Base-by-base conservation (phyloP, 2,329 filamentous ascomycete genomes). In the Aspergillus brasiliensis region DNA sequence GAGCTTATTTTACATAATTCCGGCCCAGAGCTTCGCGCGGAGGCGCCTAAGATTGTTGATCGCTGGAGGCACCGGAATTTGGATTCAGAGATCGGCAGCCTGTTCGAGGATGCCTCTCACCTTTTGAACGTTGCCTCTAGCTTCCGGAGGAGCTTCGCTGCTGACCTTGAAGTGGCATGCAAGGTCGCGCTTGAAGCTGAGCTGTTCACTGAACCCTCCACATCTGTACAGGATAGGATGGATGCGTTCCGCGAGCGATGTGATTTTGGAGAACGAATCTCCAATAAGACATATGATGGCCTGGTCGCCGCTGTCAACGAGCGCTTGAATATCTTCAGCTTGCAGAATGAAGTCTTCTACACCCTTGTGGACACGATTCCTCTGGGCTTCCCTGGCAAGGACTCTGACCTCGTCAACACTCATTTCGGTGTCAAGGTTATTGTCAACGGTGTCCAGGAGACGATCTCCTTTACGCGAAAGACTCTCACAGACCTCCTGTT, bases 401-500 rank as follows among this genome's bases (percentile, higher is more conserved):
- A 78, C 56, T 81, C 68, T 51, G 76, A 69, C 65, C 80, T 72
- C 71, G 73, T 72, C 69, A 82, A 69, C 77, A 92, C 91, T 0
- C 84, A 88, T 46, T 92, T 94, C 71, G 94, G 94, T 17, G 85
- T 87, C 42, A 91, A 87, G 66, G 78, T 92, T 2, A 81, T 92
- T 13, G 85, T 96, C 10, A 88, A 88, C 62, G 89, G 91, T 6
- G 87, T 91, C 0, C 90, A 94, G 70, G 92, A 98, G 71, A 89
- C 86, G 11, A 84, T 95, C 6, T 83, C 89, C 53, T 77, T 91
- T 31, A 89, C 90, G 61, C 88, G 88, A 77, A 86, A 86, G 61
- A 81, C 95, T 8, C 86, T 96, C 53, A 87, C 96, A 63, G 92
- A 94, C 70, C 85, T 98, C 59, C 80, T 98, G 2, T 83, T 95